Conservation (phyloP, 2,329 filamentous ascomycete genomes). For the Grosmannia serpens region DNA sequence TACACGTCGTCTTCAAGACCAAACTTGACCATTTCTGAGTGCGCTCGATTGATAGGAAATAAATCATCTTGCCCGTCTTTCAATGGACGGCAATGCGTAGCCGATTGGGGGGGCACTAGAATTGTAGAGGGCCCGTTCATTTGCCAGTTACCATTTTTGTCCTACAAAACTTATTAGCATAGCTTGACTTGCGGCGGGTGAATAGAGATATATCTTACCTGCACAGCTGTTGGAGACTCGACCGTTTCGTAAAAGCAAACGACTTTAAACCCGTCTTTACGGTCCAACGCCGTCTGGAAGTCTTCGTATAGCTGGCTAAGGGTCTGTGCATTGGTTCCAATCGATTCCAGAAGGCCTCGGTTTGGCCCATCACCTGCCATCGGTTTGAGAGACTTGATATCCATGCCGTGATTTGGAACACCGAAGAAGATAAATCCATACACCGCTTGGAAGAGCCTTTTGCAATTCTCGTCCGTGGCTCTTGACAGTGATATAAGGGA, state of each 20-base stretch:
- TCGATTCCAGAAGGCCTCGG: neutral
- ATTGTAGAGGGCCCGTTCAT: neutral
- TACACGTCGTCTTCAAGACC: slow-evolving; percentile 13
- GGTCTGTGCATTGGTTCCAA: neutral
- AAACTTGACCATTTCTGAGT: neutral
- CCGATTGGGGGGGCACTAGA: neutral
- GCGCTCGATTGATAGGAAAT: neutral
- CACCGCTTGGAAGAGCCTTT: neutral
- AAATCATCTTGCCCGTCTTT: neutral
- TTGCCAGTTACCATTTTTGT: neutral
- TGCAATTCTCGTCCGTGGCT: neutral
- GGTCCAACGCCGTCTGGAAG: neutral
- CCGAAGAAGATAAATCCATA: neutral
- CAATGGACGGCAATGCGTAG: neutral
- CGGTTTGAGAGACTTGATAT: neutral
- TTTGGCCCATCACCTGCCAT: neutral
- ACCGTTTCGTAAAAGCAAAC: neutral
- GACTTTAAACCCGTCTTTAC: neutral
- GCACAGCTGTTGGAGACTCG: neutral
- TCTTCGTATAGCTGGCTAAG: neutral
- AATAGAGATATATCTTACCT: neutral
- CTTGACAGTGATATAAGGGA: neutral
- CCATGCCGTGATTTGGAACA: neutral
- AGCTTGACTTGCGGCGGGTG: no score
- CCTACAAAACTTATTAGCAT: neutral